These are phyloP conservation scores for Tetracladium setigerum DNA, from an alignment of 495 filamentous ascomycete genomes.

Conservation along the genomic window DNA sequence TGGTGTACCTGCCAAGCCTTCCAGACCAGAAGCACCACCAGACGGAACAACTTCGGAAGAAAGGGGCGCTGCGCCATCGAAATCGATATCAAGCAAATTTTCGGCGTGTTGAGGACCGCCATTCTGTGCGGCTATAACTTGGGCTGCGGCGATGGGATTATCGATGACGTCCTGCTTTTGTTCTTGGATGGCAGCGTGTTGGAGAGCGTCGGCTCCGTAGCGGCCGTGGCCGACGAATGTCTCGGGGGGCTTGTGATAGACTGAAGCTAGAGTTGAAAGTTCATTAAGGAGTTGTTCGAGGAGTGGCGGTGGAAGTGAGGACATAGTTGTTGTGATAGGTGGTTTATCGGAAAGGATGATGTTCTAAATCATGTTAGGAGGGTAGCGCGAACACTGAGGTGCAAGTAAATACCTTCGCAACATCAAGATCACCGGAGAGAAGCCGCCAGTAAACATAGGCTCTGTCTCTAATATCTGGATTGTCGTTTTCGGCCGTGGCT, in stretches of 20 bases:
- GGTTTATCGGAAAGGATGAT: constrained; percentile 93
- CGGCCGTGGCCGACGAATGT: constrained; percentile 93
- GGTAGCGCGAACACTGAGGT: neutral
- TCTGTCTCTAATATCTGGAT: constrained; percentile 92
- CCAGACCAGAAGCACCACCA: constrained; percentile 54
- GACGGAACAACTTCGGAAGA: constrained; percentile 65
- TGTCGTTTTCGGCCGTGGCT: constrained; percentile 91
- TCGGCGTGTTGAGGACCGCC: constrained; percentile 61
- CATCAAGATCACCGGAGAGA: constrained; percentile 82
- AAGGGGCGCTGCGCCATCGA: constrained; percentile 89
- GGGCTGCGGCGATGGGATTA: constrained; percentile 85
- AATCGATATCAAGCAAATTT: constrained; percentile 96
- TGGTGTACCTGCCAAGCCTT: constrained; percentile 71
- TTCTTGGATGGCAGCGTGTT: constrained; percentile 93
- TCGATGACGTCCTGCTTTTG: constrained; percentile 86
- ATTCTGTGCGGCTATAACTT: constrained; percentile 60
- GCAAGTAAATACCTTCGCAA: constrained; percentile 57
- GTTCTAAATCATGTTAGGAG: constrained; percentile 42
- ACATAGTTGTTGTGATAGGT: constrained; percentile 87
- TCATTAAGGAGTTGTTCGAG: constrained; percentile 83
- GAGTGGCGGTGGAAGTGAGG: constrained; percentile 70
- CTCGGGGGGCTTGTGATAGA: constrained; percentile 98
- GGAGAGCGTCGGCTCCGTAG: constrained; percentile 89
- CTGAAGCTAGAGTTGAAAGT: constrained; percentile 92
- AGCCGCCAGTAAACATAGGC: constrained; percentile 98